Base-by-base conservation (phyloP, 441 rosid genomes). In the Corymbia calophylla region DNA sequence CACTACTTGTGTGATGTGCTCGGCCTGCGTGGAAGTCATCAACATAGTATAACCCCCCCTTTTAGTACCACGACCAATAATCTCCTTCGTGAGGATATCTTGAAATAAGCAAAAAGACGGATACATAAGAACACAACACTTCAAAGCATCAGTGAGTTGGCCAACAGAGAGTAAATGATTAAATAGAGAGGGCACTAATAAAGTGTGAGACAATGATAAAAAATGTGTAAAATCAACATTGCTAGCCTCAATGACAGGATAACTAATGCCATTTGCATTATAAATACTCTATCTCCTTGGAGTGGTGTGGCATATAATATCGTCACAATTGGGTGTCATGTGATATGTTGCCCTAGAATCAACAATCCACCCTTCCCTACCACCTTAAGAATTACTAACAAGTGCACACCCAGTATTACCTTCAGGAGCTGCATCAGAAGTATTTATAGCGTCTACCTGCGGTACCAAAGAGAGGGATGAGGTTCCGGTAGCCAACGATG, bases 61-160 rank as follows among this genome's bases (percentile, higher is more conserved):
- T 29, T 51, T 51, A 85, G 58, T 51, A 85, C 87, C 39, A 27
- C 0, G 0, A 3, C 58, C 21, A 85, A 85, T 39, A 39, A 85
- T 85, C 56, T 84, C 87, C 21, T 84, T 84, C n/a, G 2, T 49
- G 87, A 49, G 87, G 51, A 84, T 84, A 84, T 84, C 87, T 21
- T 27, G 4, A 84, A 84, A 27, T 18, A 84, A 29, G 31, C 16
- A 84, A 84, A 84, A 49, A 49, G 66, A 27, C 8, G 18, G 18
- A 84, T 27, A 84, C 31, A 84, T 84, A 27, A 84, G 35, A 19
- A 84, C 18, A 39, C 47, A 19, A 84, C 56, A 84, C 18, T 84
- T 49, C 31, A 84, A 84, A 19, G 23, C 87, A 39, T 27, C 9
- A 14, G 51, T 39, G 5, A 84, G 23, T 84, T 84, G 31, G 18